Evolutionary conservation across 306 rosid genomes (phyloP), one percentile per base, ranked within the genome.

Genomic region (Herpetospermum pedunculosum): DNA sequence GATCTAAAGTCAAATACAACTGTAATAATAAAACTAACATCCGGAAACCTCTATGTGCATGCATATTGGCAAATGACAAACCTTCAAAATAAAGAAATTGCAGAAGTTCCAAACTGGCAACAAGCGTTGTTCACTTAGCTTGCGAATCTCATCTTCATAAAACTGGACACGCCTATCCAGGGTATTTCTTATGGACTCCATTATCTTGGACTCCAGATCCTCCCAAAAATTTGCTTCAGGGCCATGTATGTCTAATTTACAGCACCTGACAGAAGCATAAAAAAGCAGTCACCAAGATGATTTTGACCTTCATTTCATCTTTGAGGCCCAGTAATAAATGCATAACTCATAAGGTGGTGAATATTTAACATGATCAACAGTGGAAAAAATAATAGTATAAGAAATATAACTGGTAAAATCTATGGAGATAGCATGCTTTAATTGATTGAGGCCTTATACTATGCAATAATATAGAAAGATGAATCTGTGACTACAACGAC

Each of bases 21-120:
- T 9, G 12, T 48, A n/a, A 48, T 32, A 50, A 15, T 12, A n/a
- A 34, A 73, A 21, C 28, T 3, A 38, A 26, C 25, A 73, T 23
- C 35, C 37, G 9, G 53, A 68, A 77, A 41, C 77, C 50, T 54
- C 77, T 59, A 47, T 73, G 57, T 75, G 68, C 70, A 70, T 28
- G 78, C 76, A 75, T 81, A 77, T 64, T 34, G 71, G 78, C 74
- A 78, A 81, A 76, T 72, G 81, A 57, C 81, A 80, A 69, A 94
- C 99, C 99, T 95, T 95, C 63, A 95, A 79, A 83, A 95, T 87
- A 78, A 95, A 91, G 85, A 95, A 95, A 81, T 95, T 95, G 81
- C 99, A 95, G 82, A 95, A 95, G 87, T 95, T 95, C 99, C 99
- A 91, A 77, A 89, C 92, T 77, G 99, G 99, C 96, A 91, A 85